Evolutionary conservation across 2,329 filamentous ascomycete species (phyloP).

Genomic region (Gnomoniopsis sp.): DNA sequence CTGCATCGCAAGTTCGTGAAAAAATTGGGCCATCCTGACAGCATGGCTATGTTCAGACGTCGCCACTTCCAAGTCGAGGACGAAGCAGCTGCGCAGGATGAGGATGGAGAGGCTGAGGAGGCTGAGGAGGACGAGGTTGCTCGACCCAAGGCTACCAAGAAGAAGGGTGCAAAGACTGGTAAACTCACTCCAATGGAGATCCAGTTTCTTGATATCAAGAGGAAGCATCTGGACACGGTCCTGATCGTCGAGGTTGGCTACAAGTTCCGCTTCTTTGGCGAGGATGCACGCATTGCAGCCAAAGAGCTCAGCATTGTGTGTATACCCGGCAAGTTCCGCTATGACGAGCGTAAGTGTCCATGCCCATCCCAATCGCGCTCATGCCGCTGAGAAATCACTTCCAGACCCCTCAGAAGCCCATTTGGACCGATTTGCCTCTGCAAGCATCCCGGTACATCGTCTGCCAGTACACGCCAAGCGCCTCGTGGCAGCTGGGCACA

Average conservation of each 20-base stretch:
- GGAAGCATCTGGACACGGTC: slow-evolving; percentile 82
- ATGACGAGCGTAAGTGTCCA: slow-evolving; percentile 70
- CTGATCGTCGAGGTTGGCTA: slow-evolving; percentile 95
- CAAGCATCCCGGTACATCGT: slow-evolving; percentile 90
- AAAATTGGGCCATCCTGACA: slow-evolving; percentile 84
- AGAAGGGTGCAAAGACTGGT: slow-evolving; percentile 65
- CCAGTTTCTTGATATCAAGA: slow-evolving; percentile 91
- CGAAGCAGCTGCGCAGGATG: slow-evolving; percentile 44
- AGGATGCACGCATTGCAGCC: slow-evolving; percentile 84
- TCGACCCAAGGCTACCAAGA: slow-evolving; percentile 47
- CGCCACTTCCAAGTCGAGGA: slow-evolving; percentile 52
- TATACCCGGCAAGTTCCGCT: slow-evolving; percentile 91
- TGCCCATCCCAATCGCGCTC: too few species aligned
- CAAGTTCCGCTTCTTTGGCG: slow-evolving; percentile 96
- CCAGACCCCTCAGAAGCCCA: slow-evolving; percentile 85
- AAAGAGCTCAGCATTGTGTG: slow-evolving; percentile 94
- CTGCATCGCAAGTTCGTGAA: slow-evolving; percentile 84
- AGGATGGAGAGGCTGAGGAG: slow-evolving; percentile 57
- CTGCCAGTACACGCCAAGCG: slow-evolving; percentile 92
- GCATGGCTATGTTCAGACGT: slow-evolving; percentile 64
- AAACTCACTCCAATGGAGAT: slow-evolving; percentile 95
- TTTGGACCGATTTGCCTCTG: slow-evolving; percentile 86
- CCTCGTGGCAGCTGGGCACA: slow-evolving; percentile 86
- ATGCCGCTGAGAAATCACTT: slow-evolving; percentile 9
- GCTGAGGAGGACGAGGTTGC: slow-evolving; percentile 48